Conservation (phyloP, 2,329 filamentous ascomycete species). For the Coniella lustricola region DNA sequence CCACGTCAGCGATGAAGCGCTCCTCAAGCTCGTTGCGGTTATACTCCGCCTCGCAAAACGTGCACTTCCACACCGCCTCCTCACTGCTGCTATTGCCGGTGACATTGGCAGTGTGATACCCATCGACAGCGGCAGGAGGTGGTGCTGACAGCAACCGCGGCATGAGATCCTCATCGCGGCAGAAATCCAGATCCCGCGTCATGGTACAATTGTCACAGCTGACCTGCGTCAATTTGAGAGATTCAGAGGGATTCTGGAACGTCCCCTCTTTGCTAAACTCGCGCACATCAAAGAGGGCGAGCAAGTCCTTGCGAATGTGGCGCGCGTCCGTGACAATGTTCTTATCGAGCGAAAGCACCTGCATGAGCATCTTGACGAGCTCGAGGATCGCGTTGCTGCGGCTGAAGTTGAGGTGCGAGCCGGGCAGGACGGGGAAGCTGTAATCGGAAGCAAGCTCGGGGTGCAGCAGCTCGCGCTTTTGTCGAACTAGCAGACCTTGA, state of each 20-base stretch:
- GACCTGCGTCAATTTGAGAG: conserved; percentile 64
- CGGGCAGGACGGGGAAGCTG: conserved; percentile 72
- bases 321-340: conserved; percentile 84
- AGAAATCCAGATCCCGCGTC: conserved; percentile 82
- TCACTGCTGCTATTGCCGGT: conserved; percentile 10
- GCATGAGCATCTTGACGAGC: conserved; percentile 87
- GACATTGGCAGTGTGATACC: too few species aligned
- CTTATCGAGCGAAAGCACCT: conserved; percentile 84
- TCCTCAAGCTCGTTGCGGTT: conserved; percentile 81
- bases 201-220: conserved; percentile 89
- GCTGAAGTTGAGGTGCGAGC: conserved; percentile 48
- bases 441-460: conserved; percentile 84
- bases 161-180: conserved; percentile 77
- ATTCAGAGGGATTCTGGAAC: conserved; percentile 78
- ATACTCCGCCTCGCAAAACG: conserved; percentile 67
- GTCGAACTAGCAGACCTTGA: conserved; percentile 68
- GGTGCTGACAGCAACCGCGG: too few species aligned
- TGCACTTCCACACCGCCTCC: conserved; percentile 58
- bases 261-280: conserved; percentile 87
- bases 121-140: neutral
- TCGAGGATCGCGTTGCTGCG: conserved; percentile 70
- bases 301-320: conserved; percentile 78
- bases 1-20: conserved; percentile 66
- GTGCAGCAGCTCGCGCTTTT: conserved; percentile 83
- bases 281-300: conserved; percentile 85